phyloP scores from a whole-genome alignment of 2,329 filamentous ascomycete genomes.

The Arthrobotrys pseudoclavata region DNA sequence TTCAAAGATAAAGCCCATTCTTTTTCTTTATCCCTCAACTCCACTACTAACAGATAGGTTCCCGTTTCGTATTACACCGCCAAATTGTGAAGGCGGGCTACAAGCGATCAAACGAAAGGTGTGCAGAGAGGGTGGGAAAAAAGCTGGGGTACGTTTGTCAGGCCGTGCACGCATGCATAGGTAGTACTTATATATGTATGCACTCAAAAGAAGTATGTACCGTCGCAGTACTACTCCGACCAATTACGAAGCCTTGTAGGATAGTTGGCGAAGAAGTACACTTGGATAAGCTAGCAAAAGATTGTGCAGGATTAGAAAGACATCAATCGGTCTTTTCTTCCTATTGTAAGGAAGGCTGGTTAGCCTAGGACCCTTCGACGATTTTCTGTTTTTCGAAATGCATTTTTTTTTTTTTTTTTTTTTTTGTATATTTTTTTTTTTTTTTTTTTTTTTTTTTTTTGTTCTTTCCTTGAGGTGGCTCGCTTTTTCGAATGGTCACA shows the following conservation, averaged over 20 bases:
- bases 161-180: conserved; percentile 54
- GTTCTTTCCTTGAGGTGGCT: neutral
- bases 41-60: neutral
- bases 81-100: conserved; percentile 28
- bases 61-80: conserved; percentile 23
- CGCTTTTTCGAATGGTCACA: conserved; percentile 9
- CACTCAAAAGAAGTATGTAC: conserved; percentile 8
- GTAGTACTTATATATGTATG: no score
- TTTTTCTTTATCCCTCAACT: conserved; percentile 51
- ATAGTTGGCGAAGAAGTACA: conserved; percentile 20
- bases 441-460: conserved; percentile 1
- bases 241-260: conserved; percentile 41
- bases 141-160: conserved; percentile 54
- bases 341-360: neutral
- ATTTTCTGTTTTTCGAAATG: neutral
- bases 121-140: conserved; percentile 13
- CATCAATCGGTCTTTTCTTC: neutral
- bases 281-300: conserved; percentile 40
- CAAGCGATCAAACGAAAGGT: conserved; percentile 8
- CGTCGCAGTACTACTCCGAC: conserved; percentile 16
- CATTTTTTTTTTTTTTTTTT: neutral
- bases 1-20: conserved; percentile 14
- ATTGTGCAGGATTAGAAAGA: conserved; percentile 5
- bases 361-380: neutral
- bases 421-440: conserved; percentile 1